These are phyloP conservation scores for Lumnitzera littorea DNA, from an alignment of 345 rosid species.

Conservation along the genomic window DNA sequence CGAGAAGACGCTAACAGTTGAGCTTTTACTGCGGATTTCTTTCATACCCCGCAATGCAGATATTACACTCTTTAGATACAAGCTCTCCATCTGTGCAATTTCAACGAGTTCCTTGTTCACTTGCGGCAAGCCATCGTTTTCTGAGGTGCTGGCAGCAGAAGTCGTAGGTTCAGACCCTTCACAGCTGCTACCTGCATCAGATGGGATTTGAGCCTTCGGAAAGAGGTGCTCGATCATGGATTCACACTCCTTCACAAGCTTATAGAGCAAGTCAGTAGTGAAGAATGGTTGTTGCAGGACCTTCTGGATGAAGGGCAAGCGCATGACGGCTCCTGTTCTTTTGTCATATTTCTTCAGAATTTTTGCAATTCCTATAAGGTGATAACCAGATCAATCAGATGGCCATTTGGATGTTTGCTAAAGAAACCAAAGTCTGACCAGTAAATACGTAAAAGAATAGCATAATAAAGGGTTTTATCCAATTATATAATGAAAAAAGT, in stretches of 20 bases:
- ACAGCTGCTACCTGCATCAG: conserved; percentile 15
- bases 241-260: conserved; percentile 79
- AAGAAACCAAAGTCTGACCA: too few species aligned
- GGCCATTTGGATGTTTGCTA: too few species aligned
- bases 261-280: conserved; percentile 82
- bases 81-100: conserved; percentile 60
- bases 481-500: too few species aligned
- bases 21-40: conserved; percentile 78
- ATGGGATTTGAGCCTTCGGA: conserved; percentile 26
- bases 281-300: conserved; percentile 90
- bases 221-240: conserved; percentile 69
- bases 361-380: conserved; percentile 71
- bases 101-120: conserved; percentile 45
- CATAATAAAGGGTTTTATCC: too few species aligned
- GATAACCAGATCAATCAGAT: too few species aligned
- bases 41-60: conserved; percentile 71
- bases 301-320: conserved; percentile 84
- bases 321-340: conserved; percentile 86
- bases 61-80: conserved; percentile 72
- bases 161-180: conserved; percentile 32
- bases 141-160: conserved; percentile 18
- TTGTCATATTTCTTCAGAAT: conserved; percentile 95
- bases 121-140: conserved; percentile 17
- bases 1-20: conserved; percentile 77
- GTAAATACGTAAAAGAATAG: too few species aligned